phyloP scores from a whole-genome alignment of 2,329 filamentous ascomycete genomes.

The Apiospora saccharicola region DNA sequence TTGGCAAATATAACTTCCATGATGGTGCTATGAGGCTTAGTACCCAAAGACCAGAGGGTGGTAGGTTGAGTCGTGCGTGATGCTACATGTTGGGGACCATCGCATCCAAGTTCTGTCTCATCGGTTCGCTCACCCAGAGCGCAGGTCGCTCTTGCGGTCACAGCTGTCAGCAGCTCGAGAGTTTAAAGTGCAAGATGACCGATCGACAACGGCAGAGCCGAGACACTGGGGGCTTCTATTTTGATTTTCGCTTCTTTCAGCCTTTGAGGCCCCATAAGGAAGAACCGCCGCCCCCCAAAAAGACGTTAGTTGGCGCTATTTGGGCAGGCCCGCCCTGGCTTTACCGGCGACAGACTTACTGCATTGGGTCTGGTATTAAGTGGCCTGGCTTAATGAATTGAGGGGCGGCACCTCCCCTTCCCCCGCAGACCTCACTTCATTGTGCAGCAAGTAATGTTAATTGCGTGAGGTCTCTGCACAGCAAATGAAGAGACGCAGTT shows the following conservation, averaged over 20 bases:
- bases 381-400: slow-evolving; percentile 6
- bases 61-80: not conserved
- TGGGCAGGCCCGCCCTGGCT: not conserved
- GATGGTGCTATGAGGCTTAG: not conserved
- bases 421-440: slow-evolving; percentile 12
- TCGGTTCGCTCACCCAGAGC: not conserved
- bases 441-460: slow-evolving; percentile 1
- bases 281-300: not conserved
- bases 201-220: slow-evolving; percentile 10
- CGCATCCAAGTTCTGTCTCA: not conserved
- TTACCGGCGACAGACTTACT: not conserved
- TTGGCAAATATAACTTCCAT: not conserved
- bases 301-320: slow-evolving; percentile 2
- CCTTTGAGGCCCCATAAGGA: not conserved
- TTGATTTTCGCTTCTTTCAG: not conserved
- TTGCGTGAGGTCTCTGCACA: not conserved
- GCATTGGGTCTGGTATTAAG: not conserved
- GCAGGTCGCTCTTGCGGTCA: not conserved
- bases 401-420: not conserved
- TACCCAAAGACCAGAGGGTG: not conserved
- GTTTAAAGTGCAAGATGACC: not conserved
- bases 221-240: not conserved
- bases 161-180: not conserved
- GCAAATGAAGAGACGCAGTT: not conserved
- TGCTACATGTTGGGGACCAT: not conserved